phyloP scores from a whole-genome alignment of 257 asterid genomes.

The Solanum clarkiae region DNA sequence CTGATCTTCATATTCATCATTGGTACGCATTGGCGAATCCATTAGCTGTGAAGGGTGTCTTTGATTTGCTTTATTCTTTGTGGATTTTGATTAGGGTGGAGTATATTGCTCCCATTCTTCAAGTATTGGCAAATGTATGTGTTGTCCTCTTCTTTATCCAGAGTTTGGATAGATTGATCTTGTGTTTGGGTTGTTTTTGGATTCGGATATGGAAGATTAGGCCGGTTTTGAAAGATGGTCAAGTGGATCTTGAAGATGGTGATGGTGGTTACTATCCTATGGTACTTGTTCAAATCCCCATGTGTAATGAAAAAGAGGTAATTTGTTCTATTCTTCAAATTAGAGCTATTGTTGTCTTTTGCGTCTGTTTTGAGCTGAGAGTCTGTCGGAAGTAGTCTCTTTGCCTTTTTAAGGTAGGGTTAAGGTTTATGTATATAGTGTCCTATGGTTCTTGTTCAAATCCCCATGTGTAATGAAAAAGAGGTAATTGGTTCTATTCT shows the following conservation, averaged over 20 bases:
- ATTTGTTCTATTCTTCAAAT: background rate
- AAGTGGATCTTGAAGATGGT: constrained; percentile 63
- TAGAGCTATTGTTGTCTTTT: background rate
- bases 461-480: too few species aligned
- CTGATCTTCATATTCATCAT: constrained; percentile 45
- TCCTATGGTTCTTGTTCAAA: too few species aligned
- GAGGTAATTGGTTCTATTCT: too few species aligned
- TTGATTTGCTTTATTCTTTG: constrained; percentile 41
- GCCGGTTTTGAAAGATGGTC: constrained; percentile 45
- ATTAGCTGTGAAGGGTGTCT: constrained; percentile 41
- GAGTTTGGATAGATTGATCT: constrained; percentile 69
- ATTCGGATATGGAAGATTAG: constrained; percentile 44
- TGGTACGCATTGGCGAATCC: constrained; percentile 33
- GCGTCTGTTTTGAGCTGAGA: background rate
- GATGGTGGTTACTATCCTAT: constrained; percentile 68
- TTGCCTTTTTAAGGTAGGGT: background rate
- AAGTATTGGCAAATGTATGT: constrained; percentile 61
- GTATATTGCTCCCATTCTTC: constrained; percentile 79
- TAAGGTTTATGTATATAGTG: background rate
- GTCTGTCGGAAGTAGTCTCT: background rate
- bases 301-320: constrained; percentile 98
- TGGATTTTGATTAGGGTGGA: constrained; percentile 84
- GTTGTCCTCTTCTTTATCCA: constrained; percentile 61
- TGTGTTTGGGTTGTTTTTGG: constrained; percentile 89
- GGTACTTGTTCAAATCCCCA: constrained; percentile 97